Evolutionary conservation across 2,329 filamentous ascomycete genomes (phyloP).

Genomic region (Fusarium buharicum): DNA sequence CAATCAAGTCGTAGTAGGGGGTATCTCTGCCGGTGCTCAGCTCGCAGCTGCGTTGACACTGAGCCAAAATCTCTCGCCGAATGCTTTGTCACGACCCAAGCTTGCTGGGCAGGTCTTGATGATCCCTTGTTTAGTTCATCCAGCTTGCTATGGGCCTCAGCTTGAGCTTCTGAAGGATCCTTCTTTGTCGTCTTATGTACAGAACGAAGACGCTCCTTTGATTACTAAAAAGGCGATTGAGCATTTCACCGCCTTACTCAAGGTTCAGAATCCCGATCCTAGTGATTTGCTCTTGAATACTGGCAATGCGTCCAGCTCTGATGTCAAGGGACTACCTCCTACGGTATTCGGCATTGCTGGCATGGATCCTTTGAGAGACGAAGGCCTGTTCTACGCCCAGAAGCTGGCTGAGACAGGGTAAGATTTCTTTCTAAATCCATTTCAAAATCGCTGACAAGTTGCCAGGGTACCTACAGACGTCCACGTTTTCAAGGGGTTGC

Average conservation of each 20-base stretch:
- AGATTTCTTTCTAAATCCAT: constrained; percentile 26
- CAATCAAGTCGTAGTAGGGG: constrained; percentile 56
- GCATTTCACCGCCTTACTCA: constrained; percentile 44
- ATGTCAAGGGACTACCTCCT: constrained; percentile 57
- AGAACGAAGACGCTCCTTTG: constrained; percentile 59
- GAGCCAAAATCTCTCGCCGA: constrained; percentile 50
- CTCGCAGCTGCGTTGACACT: constrained; percentile 55
- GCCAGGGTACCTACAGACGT: constrained; percentile 59
- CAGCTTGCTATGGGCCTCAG: constrained; percentile 42
- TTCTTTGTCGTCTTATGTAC: constrained; percentile 55
- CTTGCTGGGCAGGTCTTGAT: constrained; percentile 63
- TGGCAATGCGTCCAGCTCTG: constrained; percentile 33
- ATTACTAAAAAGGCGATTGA: constrained; percentile 40
- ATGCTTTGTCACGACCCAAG: constrained; percentile 31
- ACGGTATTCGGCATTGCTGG: constrained; percentile 59
- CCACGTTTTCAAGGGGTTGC: constrained; percentile 62
- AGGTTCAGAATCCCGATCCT: constrained; percentile 32
- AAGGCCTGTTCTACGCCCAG: constrained; percentile 59
- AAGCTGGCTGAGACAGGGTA: constrained; percentile 57
- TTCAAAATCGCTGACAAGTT: not conserved
- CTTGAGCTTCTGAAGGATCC: constrained; percentile 51
- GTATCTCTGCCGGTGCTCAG: constrained; percentile 60
- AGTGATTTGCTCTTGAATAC: constrained; percentile 54
- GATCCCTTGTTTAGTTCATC: constrained; percentile 56
- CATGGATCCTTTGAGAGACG: constrained; percentile 59